These are phyloP conservation scores for Cryomyces minteri DNA, from an alignment of 495 filamentous ascomycete genomes.

Conservation along the genomic window DNA sequence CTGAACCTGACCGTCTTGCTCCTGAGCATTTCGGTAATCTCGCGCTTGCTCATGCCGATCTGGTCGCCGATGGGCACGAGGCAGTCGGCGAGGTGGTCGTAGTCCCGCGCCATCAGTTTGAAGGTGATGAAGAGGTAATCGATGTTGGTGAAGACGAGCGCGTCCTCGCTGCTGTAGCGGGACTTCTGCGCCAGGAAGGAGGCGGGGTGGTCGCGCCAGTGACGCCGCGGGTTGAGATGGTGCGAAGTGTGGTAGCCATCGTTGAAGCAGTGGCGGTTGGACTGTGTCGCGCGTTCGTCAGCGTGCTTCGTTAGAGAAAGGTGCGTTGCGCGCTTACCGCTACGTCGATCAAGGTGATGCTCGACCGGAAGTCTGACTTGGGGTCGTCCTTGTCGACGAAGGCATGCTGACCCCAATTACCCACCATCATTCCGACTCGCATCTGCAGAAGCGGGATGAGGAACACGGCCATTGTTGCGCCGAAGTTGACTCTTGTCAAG, in stretches of 20 bases:
- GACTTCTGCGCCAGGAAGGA: constrained; percentile 44
- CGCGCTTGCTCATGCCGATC: constrained; percentile 36
- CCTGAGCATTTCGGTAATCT: constrained; percentile 42
- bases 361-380: constrained; percentile 48
- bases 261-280: constrained; percentile 58
- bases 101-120: constrained; percentile 40
- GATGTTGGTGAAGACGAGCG: constrained; percentile 52
- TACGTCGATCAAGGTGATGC: constrained; percentile 56
- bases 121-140: constrained; percentile 54
- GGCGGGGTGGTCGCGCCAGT: constrained; percentile 56
- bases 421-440: constrained; percentile 48
- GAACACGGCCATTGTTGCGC: constrained; percentile 38
- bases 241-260: constrained; percentile 67
- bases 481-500: constrained; percentile 25
- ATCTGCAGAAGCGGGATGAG: constrained; percentile 40
- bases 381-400: constrained; percentile 52
- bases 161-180: constrained; percentile 37
- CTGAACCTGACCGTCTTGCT: constrained; percentile 40
- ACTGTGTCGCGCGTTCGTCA: constrained; percentile 20
- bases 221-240: constrained; percentile 51
- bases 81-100: constrained; percentile 38
- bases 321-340: constrained; percentile 29
- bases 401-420: constrained; percentile 63
- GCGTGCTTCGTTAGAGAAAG: background rate
- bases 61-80: constrained; percentile 54